Base-by-base conservation (phyloP, 106 monocot species). In the Dendrobium huoshanense region DNA sequence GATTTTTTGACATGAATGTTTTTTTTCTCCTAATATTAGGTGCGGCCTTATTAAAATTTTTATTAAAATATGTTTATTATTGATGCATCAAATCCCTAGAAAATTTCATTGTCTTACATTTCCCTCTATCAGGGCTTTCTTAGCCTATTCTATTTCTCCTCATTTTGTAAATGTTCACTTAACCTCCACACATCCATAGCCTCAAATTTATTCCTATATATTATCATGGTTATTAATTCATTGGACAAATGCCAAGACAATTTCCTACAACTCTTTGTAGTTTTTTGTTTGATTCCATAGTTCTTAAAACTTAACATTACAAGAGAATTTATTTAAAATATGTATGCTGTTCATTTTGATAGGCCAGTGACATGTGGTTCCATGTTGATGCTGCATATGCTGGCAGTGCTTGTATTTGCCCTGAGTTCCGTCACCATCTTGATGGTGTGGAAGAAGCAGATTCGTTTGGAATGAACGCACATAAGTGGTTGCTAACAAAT, bases 341-440 rank as follows among this genome's bases (percentile, higher is more conserved):
- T 40, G 29, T 72, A 33, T 15, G 37, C 1, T 72, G 37, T 72
- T 40, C 72, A 24, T 25, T 78, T 4, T 83, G 18, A 17, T 80
- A 94, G 94, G 89, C 55, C 25, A 74, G 85, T 80, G 67, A 81
- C 51, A 78, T 94, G 67, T 94, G 94, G 94, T 89, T 94, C 68
- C 94, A 94, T 83, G 77, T 94, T 61, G 96, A 97, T 88, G 96
- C 96, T 83, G 96, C 96, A 41, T 88, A 97, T 92, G 96, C 92
- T 72, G 96, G 96, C 6, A 97, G 89, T 88, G 92, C 96, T 55
- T 94, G 94, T 79, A 90, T 97, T 75, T 97, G 96, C 77, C 96
- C 96, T 41, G 96, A 97, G 79, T 92, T 85, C 78, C 87, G 90
- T 29, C 90, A 90, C 79, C 73, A 88, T 73, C 22, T 97, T 48